Evolutionary conservation across 2,329 filamentous ascomycete species (phyloP), one percentile per base, ranked within the genome.

Genomic region (Chaetothyriales sp.): DNA sequence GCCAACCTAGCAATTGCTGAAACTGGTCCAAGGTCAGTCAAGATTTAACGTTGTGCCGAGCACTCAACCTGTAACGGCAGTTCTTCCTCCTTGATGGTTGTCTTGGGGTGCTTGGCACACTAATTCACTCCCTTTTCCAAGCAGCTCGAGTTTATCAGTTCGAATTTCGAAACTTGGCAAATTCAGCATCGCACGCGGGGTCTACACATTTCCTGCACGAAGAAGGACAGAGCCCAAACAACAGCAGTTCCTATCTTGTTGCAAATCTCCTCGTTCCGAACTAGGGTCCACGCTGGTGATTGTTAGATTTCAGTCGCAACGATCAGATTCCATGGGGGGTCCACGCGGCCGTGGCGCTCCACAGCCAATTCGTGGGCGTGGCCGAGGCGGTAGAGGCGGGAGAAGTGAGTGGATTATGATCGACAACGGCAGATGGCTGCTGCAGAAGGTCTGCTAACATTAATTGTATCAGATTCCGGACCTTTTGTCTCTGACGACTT

Each of bases 301-400:
- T 15, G 7, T 15, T 40, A 40, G 33, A 15, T 40, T 13, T 40
- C 33, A 40, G 15, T 25, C 22, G 6, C 22, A 25, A 25, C 22
- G 22, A 25, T 25, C 22, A 25, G 22, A 25, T 40, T 40, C 33
- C 15, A 25, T 47, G 25, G 51, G n/a, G 20, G 18, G 29, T 5
- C 43, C 43, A 7, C 40, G 51, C 13, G 18, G 40, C 18, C 51
- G 43, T 15, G 51, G 20, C 10, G 44, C 44, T 20, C 10, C 8
- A 46, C 10, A 4, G 44, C 19, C 19, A 18, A 20, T 2, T 20
- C 44, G 44, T 46, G 46, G 47, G 22, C 48, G 51, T 20, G 51
- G 51, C 37, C 47, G 43, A n/a, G 51, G 47, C 43, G 43, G 43
- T 43, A 44, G 18, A 40, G 33, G 33, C 33, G 33, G 33, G 10